phyloP scores from a whole-genome alignment of 768 basidiomycete genomes.

The Boletus edulis region DNA sequence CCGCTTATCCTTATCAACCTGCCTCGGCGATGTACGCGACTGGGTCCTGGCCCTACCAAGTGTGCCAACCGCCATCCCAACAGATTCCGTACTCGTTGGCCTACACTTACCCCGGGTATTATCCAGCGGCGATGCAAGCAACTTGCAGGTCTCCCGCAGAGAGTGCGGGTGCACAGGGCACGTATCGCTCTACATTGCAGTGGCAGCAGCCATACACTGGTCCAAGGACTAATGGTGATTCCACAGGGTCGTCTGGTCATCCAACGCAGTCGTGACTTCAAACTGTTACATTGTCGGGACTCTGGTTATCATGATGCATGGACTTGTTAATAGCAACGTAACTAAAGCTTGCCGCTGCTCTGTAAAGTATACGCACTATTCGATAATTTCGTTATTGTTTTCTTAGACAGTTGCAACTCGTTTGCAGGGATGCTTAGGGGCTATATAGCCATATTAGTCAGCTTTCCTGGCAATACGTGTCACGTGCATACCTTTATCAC shows the following conservation, averaged over 20 bases:
- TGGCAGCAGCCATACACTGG: conserved; percentile 38
- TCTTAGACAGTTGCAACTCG: too few relatives aligned
- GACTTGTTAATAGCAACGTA: conserved; percentile 9
- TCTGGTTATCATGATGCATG: neutral
- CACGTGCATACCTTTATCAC: conserved; percentile 7
- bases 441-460: neutral
- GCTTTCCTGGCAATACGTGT: neutral
- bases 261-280: neutral
- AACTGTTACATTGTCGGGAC: neutral
- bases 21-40: conserved; percentile 17
- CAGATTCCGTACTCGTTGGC: conserved; percentile 20
- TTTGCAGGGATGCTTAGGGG: neutral
- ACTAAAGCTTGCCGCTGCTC: neutral
- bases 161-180: conserved; percentile 20
- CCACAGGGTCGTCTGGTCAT: conserved; percentile 25
- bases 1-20: conserved; percentile 22
- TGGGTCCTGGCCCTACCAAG: conserved; percentile 35
- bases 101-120: conserved; percentile 23
- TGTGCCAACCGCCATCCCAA: conserved; percentile 17
- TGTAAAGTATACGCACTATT: conserved; percentile 22
- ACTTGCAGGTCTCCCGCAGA: conserved; percentile 13
- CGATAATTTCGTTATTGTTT: conserved; percentile 7
- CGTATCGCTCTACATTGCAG: conserved; percentile 27
- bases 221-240: conserved; percentile 37
- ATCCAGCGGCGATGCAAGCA: conserved; percentile 14